Conservation (phyloP, 306 rosid genomes). For the Nissolia schottii region DNA sequence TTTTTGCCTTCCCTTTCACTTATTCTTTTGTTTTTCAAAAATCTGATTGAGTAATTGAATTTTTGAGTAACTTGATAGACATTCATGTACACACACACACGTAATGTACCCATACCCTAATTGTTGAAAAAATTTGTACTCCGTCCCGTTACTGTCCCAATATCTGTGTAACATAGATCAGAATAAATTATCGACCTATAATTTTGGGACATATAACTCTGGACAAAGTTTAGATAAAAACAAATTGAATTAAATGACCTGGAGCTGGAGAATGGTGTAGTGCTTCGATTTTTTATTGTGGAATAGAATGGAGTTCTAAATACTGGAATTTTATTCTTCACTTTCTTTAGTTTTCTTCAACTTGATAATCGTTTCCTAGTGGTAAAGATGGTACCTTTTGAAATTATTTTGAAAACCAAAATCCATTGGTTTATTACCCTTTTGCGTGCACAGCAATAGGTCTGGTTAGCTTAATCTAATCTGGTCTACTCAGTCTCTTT, state of each 20-base stretch:
- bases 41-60: no score
- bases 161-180: no score
- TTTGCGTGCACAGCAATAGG: background rate
- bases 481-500: background rate
- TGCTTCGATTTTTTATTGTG: background rate
- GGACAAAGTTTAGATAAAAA: background rate
- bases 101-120: no score
- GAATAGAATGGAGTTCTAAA: background rate
- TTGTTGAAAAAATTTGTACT: no score
- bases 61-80: no score
- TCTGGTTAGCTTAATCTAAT: conserved; percentile 2
- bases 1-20: no score
- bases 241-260: background rate
- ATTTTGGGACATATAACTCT: background rate
- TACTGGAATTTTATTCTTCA: background rate
- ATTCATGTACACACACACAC: no score
- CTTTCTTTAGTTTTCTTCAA: background rate
- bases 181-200: background rate
- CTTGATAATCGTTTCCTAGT: background rate
- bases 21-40: no score
- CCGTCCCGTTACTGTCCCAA: no score
- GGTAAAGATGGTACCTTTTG: background rate
- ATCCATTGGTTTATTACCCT: background rate
- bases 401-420: background rate
- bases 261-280: background rate